Percentiles rank a stretch among this genome's conserved stretches.
These are phyloP conservation scores for Amphibolis antarctica DNA, from an alignment of 106 monocot species.

Conservation along the genomic window DNA sequence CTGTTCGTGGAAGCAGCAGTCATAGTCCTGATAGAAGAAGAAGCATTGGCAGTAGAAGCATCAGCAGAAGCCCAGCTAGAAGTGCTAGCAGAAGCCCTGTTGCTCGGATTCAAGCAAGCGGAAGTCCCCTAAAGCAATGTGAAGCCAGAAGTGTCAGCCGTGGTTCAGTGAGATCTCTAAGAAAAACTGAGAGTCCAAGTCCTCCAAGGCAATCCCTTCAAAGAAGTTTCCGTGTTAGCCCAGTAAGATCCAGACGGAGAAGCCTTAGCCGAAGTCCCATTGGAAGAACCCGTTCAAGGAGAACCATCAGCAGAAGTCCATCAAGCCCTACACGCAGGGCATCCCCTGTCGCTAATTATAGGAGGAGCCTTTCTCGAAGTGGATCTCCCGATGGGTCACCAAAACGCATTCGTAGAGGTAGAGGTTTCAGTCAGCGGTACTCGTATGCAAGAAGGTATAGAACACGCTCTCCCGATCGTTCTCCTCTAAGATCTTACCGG, in stretches of 20 bases:
- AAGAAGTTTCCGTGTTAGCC: slow-evolving; percentile 11
- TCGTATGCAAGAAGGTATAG: slow-evolving; percentile 75
- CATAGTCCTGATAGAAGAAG: slow-evolving; percentile 17
- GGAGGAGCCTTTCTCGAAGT: slow-evolving; percentile 66
- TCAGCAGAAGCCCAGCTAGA: no score
- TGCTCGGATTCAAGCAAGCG: slow-evolving; percentile 6
- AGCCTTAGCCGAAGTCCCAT: slow-evolving; percentile 10
- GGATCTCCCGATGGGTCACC: slow-evolving; percentile 73
- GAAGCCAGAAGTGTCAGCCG: slow-evolving; percentile 14
- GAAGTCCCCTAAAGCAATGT: slow-evolving; percentile 13
- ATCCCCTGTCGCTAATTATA: slow-evolving; percentile 24
- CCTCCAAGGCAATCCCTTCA: slow-evolving; percentile 14
- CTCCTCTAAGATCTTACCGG: slow-evolving; percentile 55
- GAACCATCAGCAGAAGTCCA: slow-evolving; percentile 36
- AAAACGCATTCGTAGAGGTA: slow-evolving; percentile 68
- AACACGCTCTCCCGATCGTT: slow-evolving; percentile 76
- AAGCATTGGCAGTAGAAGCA: slow-evolving; percentile 13
- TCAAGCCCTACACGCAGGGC: slow-evolving; percentile 24
- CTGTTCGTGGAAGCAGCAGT: slow-evolving; percentile 2
- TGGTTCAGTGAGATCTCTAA: slow-evolving; percentile 17
- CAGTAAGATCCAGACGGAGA: slow-evolving; percentile 8
- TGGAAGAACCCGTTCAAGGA: slow-evolving; percentile 24
- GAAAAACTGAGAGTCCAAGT: slow-evolving; percentile 22
- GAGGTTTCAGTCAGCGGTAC: slow-evolving; percentile 80
- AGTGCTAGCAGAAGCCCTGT: slow-evolving; percentile 27